Base-by-base conservation (phyloP, 257 asterid species). In the Osmanthus fragrans region DNA sequence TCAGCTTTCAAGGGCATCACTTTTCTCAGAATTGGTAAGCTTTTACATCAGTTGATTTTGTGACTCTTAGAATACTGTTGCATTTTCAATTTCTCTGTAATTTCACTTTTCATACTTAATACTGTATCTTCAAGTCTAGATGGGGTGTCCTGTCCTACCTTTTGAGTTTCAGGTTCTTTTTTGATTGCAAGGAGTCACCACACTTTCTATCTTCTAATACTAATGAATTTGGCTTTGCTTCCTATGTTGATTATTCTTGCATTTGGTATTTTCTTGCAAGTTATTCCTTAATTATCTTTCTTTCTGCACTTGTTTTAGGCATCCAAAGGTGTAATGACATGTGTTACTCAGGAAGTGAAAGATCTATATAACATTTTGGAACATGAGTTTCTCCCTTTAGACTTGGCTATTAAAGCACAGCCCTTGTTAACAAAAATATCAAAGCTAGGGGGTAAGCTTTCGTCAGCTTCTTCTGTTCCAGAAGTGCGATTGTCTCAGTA, bases 1-100 rank as follows among this genome's bases (percentile, higher is more conserved):
- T 78, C 98, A 94, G 98, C 94, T 94, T 73, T 92, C 97, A 39
- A 88, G 98, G 85, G 80, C 97, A 37, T 80, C 89, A 33, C 96
- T 92, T 80, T 85, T 90, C 37, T 72, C 85, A 74, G 94, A 92
- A 65, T 84, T 94, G 97, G 98, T 94, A 85, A 85, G 96, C 78
- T 39, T 71, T 64, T 73, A 23, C 19, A 69, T 37, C 4, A 49
- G 82, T 49, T 73, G 15, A 21, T 64, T 39, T 39, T 39, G 42
- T 39, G 45, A 8, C 45, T 39, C 45, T 39, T 39, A 9, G 45
- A 39, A 39, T 8, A 13, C 45, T 39, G 45, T 39, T 39, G 12
- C 45, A 39, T 8, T 39, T 39, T 39, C 45, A 39, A 39, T 51
- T 51, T 71, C 74, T 54, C 71, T 73, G 25, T 76, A 64, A 39